Base-by-base conservation (phyloP, 495 filamentous ascomycete species). In the Venustampulla echinocandica region DNA sequence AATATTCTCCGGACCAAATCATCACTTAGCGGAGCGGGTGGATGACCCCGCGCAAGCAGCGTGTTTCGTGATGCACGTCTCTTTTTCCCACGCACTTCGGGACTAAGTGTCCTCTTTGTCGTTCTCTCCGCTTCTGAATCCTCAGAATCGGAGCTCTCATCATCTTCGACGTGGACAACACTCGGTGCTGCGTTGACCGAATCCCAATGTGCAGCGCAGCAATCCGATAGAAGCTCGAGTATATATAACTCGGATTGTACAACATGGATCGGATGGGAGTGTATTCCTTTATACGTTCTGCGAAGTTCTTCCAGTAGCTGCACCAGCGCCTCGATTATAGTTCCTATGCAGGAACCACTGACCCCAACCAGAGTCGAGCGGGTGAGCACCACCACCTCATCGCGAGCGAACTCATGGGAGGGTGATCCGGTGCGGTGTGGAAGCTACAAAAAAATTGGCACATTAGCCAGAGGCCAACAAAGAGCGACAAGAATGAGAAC, bases 381-480 rank as follows among this genome's bases (percentile, higher is more conserved):
- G 33, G 79, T 78, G 38, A 78, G 73, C 41, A 65, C 61, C 32
- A 76, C 74, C 44, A 80, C 67, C 32, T 82, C 77, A 65, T 82
- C 78, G 51, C 74, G 73, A 54, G 68, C 65, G 50, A 81, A 71
- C 52, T 77, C 71, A 49, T 73, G 67, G 53, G 67, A 62, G 35
- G 70, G 65, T 56, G 71, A 76, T 53, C 79, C 79, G 45, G 79
- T 81, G 47, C 76, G 71, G 59, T 79, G 75, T 28, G 79, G 79
- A 48, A 82, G 75, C 79, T 82, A 38, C 7, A 15, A 4, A 18
- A n/a, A 44, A 14, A 38, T 60, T 24, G 22, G 38, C 35, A 46
- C 13, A 42, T 49, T 45, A 52, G 54, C 21, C 14, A 42, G 41
- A 35, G 46, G 49, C 21, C 47, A 14, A 44, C 22, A 38, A 19